These are phyloP conservation scores for Phytophthora parvispora DNA, from an alignment of 352 stramenopile species.

Conservation along the genomic window DNA sequence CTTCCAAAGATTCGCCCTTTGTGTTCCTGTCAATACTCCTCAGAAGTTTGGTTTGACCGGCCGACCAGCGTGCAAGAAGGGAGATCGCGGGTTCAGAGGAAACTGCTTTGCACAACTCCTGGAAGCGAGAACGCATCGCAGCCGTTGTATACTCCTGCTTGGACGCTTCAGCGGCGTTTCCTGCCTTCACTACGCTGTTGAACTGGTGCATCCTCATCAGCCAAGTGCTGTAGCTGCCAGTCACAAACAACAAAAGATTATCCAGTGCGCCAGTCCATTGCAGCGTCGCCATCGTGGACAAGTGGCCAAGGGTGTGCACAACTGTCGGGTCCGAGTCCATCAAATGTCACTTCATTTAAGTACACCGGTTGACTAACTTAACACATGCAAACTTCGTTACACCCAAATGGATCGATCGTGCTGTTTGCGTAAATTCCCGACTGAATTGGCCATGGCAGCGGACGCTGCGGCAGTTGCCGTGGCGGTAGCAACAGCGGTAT, in stretches of 20 bases:
- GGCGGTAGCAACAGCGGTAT: conserved; percentile 23
- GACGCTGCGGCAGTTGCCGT: conserved; percentile 22
- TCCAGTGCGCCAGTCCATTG: not conserved
- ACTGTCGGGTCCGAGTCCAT: not conserved
- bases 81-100: not conserved
- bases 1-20: not conserved
- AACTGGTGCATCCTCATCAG: not conserved
- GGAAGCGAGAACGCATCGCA: not conserved
- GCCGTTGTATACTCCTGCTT: not conserved
- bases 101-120: not conserved
- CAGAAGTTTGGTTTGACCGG: not conserved
- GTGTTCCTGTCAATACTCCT: not conserved
- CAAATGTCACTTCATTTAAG: no score
- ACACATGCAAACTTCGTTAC: conserved; percentile 10
- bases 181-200: not conserved
- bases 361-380: not conserved
- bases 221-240: not conserved
- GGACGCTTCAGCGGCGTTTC: not conserved
- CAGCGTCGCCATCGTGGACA: not conserved
- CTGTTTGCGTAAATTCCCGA: conserved; percentile 13
- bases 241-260: not conserved
- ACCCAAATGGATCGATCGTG: conserved; percentile 48
- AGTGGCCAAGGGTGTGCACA: no score
- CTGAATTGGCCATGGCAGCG: conserved; percentile 23
- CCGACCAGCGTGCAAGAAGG: not conserved